These are phyloP conservation scores for Plasmodium knowlesi DNA, from an alignment of 169 alveolate genomes.

Conservation along the genomic window DNA sequence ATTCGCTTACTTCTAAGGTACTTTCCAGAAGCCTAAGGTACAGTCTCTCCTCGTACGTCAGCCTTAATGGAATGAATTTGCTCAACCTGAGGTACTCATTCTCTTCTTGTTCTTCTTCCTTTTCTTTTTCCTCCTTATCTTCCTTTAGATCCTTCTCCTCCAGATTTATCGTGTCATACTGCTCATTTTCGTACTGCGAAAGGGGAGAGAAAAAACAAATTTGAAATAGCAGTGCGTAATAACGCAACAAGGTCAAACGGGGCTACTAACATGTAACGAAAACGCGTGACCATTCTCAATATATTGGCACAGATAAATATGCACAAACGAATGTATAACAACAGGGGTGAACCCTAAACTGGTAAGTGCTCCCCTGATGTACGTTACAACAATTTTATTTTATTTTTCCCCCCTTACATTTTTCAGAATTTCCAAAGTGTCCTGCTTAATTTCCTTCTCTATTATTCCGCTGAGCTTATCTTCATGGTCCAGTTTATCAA, in stretches of 20 bases:
- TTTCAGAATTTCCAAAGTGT: constrained; percentile 34
- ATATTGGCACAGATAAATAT: not conserved
- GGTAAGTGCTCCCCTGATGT: not conserved
- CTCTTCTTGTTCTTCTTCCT: constrained; percentile 57
- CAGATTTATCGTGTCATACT: constrained; percentile 50
- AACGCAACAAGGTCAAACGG: not conserved
- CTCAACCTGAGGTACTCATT: constrained; percentile 67
- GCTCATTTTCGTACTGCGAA: constrained; percentile 69
- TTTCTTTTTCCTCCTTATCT: not conserved
- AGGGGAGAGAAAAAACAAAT: not conserved
- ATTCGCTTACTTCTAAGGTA: constrained; percentile 90
- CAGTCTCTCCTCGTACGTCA: constrained; percentile 85
- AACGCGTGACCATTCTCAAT: not conserved
- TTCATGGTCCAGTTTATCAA: constrained; percentile 77
- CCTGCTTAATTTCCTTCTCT: constrained; percentile 50
- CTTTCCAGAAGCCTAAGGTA: constrained; percentile 90
- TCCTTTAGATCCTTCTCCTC: constrained; percentile 7
- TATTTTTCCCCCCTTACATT: constrained; percentile 34
- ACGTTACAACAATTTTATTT: not conserved
- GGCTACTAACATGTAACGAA: not conserved
- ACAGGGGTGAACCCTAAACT: not conserved
- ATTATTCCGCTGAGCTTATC: constrained; percentile 57
- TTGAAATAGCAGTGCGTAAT: not conserved
- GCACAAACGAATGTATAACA: not conserved
- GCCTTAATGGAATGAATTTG: constrained; percentile 78